Evolutionary conservation across 306 rosid species (phyloP).

Genomic region (Vicia faba): DNA sequence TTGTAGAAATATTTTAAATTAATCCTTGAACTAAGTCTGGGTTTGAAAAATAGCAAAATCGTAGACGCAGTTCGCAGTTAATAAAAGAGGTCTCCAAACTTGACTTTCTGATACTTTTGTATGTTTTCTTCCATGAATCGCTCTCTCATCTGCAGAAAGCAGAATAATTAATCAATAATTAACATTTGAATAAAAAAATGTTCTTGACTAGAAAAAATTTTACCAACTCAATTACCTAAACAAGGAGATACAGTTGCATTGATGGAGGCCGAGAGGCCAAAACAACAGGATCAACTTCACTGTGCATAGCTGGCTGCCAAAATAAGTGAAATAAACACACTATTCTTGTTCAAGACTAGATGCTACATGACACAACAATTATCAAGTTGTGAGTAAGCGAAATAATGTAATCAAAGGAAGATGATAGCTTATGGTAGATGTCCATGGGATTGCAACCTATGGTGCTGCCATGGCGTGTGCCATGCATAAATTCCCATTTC

Average conservation of each 20-base stretch:
- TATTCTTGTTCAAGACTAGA: not conserved
- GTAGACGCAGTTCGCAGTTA: too few species aligned
- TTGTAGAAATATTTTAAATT: too few species aligned
- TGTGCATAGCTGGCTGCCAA: slow-evolving; percentile 50
- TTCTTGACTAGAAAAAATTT: slow-evolving; percentile 25
- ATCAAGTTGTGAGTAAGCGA: not conserved
- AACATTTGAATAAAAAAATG: slow-evolving; percentile 27
- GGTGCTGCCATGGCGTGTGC: not conserved
- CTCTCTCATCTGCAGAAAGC: slow-evolving; percentile 71
- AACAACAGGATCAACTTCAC: too few species aligned
- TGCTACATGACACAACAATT: slow-evolving; percentile 18
- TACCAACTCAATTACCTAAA: slow-evolving; percentile 25
- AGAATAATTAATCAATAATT: slow-evolving; percentile 29
- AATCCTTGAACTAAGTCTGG: too few species aligned
- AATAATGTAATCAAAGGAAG: not conserved
- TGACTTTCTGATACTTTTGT: slow-evolving; percentile 91
- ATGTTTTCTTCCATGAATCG: slow-evolving; percentile 84
- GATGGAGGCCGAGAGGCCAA: too few species aligned
- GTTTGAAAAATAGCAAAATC: too few species aligned
- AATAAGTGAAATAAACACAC: slow-evolving; percentile 3
- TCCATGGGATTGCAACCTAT: not conserved
- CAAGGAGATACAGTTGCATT: too few species aligned
- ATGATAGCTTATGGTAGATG: not conserved
- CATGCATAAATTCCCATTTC: not conserved
- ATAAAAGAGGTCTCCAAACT: too few species aligned